phyloP scores from a whole-genome alignment of 257 asterid genomes.

The Anisodus tanguticus region DNA sequence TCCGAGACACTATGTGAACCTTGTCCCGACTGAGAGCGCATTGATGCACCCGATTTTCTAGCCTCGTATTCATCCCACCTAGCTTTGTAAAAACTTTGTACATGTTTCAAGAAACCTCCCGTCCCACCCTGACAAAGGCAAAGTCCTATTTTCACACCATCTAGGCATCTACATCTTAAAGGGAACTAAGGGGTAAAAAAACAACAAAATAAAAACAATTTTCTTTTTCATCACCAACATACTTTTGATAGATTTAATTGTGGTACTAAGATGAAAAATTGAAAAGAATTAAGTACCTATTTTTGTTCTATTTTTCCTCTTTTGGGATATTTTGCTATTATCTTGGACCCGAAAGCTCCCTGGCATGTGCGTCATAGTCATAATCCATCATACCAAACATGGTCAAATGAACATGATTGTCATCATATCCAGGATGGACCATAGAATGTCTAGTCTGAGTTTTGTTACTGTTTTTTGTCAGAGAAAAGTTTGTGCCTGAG shows the following conservation, averaged over 20 bases:
- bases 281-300: constrained; percentile 35
- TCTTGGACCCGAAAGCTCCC: constrained; percentile 99
- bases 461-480: constrained; percentile 32
- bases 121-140: no score
- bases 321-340: constrained; percentile 32
- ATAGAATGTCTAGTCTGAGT: constrained; percentile 34
- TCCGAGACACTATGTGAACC: no score
- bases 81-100: no score
- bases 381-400: constrained; percentile 81
- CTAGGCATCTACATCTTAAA: background rate
- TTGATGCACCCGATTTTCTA: no score
- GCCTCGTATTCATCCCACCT: no score
- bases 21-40: no score
- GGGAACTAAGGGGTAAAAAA: background rate
- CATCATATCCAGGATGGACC: constrained; percentile 41
- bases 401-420: constrained; percentile 51
- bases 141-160: no score
- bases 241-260: background rate
- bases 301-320: background rate
- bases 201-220: background rate
- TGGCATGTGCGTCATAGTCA: constrained; percentile 81
- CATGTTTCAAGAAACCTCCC: no score
- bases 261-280: constrained; percentile 29
- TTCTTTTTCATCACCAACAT: background rate
- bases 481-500: constrained; percentile 39